phyloP scores from a whole-genome alignment of 2,329 filamentous ascomycete species.

The Kalmusia sp. region DNA sequence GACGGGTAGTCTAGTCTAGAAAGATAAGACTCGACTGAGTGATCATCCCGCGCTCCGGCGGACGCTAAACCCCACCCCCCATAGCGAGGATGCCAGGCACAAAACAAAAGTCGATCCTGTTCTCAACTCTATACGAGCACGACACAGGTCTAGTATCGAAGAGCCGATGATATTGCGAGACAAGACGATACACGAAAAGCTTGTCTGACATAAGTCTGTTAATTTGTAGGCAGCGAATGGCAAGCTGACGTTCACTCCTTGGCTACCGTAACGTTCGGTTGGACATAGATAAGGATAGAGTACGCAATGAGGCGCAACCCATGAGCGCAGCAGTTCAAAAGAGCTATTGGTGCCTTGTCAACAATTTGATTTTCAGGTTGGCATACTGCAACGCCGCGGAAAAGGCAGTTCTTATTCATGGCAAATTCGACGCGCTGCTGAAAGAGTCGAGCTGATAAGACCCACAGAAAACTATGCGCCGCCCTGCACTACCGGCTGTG shows the following conservation, averaged over 20 bases:
- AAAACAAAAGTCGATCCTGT: neutral
- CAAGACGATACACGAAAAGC: neutral
- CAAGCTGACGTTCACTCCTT: neutral
- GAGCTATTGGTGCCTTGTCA: no score
- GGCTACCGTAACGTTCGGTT: neutral
- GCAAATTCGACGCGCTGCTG: neutral
- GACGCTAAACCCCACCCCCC: conserved; percentile 17
- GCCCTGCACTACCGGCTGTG: conserved; percentile 11
- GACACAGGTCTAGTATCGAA: neutral
- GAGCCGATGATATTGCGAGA: neutral
- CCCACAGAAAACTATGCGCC: conserved; percentile 14
- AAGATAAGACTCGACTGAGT: conserved; percentile 18
- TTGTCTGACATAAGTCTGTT: neutral
- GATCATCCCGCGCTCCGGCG: conserved; percentile 15
- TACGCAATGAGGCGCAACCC: neutral
- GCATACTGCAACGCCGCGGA: conserved; percentile 20
- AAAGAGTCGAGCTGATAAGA: conserved; percentile 20
- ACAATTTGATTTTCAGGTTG: no score
- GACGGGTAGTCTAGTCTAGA: neutral
- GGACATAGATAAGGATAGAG: conserved; percentile 6
- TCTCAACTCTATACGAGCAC: neutral
- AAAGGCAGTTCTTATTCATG: conserved; percentile 17
- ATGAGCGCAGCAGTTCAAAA: neutral
- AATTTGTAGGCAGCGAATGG: neutral
- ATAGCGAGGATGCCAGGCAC: conserved; percentile 8